A percentile compares a stretch with the other conserved stretches of the same genome.
These are phyloP conservation scores for Dictyostelium citrinum DNA, from an alignment of 78 protist species.

Conservation along the genomic window DNA sequence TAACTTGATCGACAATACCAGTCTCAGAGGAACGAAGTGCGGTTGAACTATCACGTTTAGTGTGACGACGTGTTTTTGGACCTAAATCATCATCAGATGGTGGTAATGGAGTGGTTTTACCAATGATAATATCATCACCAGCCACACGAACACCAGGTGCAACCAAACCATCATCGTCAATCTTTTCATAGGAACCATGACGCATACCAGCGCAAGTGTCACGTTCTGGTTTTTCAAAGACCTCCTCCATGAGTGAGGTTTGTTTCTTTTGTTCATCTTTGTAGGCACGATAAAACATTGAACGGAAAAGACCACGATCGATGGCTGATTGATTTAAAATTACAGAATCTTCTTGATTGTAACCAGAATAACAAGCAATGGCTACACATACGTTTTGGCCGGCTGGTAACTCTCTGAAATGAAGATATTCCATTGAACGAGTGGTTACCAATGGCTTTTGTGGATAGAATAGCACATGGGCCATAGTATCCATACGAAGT, in stretches of 20 bases:
- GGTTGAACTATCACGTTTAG: constrained; percentile 83
- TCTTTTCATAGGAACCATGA: constrained; percentile 12
- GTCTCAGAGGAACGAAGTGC: constrained; percentile 85
- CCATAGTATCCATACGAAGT: constrained; percentile 97
- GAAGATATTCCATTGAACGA: constrained; percentile 90
- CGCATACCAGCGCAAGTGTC: constrained; percentile 34
- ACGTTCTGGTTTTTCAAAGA: constrained; percentile 50
- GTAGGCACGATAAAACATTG: constrained; percentile 92
- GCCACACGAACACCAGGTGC: constrained; percentile 83
- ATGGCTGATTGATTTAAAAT: constrained; percentile 96
- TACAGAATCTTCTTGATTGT: constrained; percentile 99
- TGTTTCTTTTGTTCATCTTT: constrained; percentile 76
- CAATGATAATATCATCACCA: constrained; percentile 87
- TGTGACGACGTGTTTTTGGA: constrained; percentile 38
- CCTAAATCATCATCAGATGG: constrained; percentile 9
- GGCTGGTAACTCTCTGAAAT: constrained; percentile 86
- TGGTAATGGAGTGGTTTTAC: constrained; percentile 83
- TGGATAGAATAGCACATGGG: constrained; percentile 94
- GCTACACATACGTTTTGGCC: constrained; percentile 99
- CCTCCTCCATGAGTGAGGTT: constrained; percentile 70
- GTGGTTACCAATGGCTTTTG: constrained; percentile 97
- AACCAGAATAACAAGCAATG: constrained; percentile 99
- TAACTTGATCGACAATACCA: constrained; percentile 95
- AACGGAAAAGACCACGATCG: constrained; percentile 98
- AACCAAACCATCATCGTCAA: constrained; percentile 96